Evolutionary conservation across 129 eudicot genomes (phyloP), one percentile per base, ranked within the genome.

Genomic region (Centrapalus pauciflorus): DNA sequence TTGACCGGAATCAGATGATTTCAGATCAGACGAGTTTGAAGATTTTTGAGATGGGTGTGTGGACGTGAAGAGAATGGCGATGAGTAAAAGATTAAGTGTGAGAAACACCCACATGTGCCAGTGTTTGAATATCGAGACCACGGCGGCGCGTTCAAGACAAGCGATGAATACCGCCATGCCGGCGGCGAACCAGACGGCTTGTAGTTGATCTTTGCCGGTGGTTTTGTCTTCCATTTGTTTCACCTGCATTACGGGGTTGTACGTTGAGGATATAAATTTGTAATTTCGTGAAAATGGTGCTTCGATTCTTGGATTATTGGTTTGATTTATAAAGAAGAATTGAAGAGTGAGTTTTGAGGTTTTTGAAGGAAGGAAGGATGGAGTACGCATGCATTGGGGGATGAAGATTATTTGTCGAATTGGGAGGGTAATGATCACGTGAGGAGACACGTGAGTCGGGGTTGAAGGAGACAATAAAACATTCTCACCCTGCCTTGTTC

Each of bases 11-110:
- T 55, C 13, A 11, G 56, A 51, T 59, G 56, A 51, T 59, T 81
- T 83, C 35, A 37, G 69, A n/a, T n/a, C n/a, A 59, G 62, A 12
- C 8, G 72, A 64, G 69, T 57, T 72, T 46, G 76, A 40, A 33
- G 28, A 4, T 7, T 55, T 59, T 46, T 54, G 23, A 12, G 65
- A 66, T 40, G 72, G 64, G 30, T 49, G 38, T 25, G 65, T 79
- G 19, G 97, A 90, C 4, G 93, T 87, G 77, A 84, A 87, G 61
- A 90, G 89, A 58, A 90, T 87, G 14, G 95, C 92, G 23, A 90
- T 74, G 16, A 90, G 70, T 29, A 90, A 43, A 51, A 90, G 85
- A 64, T 90, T 90, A n/a, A 90, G 84, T 16, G 80, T 80, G 1
- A 90, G 59, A 19, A 90, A 90, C 0, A 84, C 88, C 82, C 83